Evolutionary conservation across 2,329 filamentous ascomycete genomes (phyloP).

Genomic region (Teratosphaeria gauchensis): DNA sequence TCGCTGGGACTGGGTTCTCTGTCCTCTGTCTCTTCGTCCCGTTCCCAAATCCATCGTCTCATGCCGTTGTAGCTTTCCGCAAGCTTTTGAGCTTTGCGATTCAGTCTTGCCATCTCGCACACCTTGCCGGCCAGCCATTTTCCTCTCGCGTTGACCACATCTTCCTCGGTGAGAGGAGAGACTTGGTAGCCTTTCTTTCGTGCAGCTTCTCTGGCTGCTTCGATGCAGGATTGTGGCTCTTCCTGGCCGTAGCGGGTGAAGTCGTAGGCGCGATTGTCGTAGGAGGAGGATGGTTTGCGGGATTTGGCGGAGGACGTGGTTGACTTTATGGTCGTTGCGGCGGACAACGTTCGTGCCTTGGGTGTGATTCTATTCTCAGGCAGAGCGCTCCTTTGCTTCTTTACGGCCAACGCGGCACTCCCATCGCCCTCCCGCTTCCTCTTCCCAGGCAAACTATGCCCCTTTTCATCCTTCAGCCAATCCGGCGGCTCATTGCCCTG

Average conservation of each 20-base stretch:
- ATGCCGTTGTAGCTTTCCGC: not conserved
- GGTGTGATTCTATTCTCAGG: not conserved
- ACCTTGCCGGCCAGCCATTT: not conserved
- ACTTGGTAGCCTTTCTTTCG: not conserved
- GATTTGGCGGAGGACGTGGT: not conserved
- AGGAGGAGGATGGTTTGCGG: not conserved
- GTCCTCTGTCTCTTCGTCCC: not conserved
- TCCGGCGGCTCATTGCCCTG: constrained; percentile 3
- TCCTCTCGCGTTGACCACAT: not conserved
- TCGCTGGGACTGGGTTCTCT: not conserved
- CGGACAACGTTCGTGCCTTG: not conserved
- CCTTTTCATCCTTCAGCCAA: constrained; percentile 1
- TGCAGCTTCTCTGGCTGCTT: not conserved
- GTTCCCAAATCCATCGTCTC: not conserved
- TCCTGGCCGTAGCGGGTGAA: not conserved
- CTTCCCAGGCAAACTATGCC: not conserved
- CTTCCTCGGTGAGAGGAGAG: not conserved
- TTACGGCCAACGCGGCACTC: not conserved
- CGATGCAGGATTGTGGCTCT: not conserved
- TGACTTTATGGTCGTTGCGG: not conserved
- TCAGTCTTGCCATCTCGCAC: not conserved
- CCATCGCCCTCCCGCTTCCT: constrained; percentile 2
- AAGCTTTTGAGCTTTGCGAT: not conserved
- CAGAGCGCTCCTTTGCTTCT: not conserved
- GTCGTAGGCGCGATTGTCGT: not conserved